A percentile compares a stretch with the other conserved stretches of the same genome.
Evolutionary conservation across 768 basidiomycete genomes (phyloP).

Genomic region (Grammothele lineata): DNA sequence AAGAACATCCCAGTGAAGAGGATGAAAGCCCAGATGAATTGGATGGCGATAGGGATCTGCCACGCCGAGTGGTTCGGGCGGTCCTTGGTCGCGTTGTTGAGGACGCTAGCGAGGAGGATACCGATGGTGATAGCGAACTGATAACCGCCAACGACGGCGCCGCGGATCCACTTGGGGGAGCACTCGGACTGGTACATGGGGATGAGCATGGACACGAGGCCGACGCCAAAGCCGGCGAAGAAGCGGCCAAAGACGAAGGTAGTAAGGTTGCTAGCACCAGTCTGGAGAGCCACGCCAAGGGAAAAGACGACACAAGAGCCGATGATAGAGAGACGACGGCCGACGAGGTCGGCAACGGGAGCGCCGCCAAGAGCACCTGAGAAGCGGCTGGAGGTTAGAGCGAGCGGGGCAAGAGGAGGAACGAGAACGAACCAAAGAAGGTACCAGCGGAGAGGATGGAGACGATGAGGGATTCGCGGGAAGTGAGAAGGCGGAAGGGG

Average conservation of each 20-base stretch:
- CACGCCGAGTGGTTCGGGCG: conserved; percentile 45
- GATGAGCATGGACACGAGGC: conserved; percentile 63
- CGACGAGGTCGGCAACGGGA: conserved; percentile 48
- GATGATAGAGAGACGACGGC: conserved; percentile 44
- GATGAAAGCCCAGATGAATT: conserved; percentile 71
- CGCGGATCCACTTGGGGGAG: conserved; percentile 52
- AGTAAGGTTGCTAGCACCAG: conserved; percentile 42
- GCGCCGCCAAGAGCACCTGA: conserved; percentile 41
- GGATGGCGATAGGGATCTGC: conserved; percentile 68
- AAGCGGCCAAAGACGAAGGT: conserved; percentile 67
- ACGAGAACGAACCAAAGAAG: conserved; percentile 46
- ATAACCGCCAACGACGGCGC: conserved; percentile 24
- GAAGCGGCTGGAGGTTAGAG: too few relatives aligned
- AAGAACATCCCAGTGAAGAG: conserved; percentile 64
- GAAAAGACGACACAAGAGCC: conserved; percentile 43
- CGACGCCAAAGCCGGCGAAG: conserved; percentile 73
- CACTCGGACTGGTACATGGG: conserved; percentile 53
- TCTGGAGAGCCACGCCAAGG: conserved; percentile 62
- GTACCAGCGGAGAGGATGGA: conserved; percentile 79
- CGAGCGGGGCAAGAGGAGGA: too few relatives aligned
- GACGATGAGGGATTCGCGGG: conserved; percentile 43
- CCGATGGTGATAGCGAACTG: conserved; percentile 68
- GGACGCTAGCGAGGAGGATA: conserved; percentile 58
- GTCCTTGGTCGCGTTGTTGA: conserved; percentile 62
- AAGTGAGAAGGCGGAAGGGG: conserved; percentile 21